A percentile compares a stretch with the other conserved stretches of the same genome.
These are phyloP conservation scores for Catunica adiposa DNA, from an alignment of 2,329 filamentous ascomycete genomes.

Conservation along the genomic window DNA sequence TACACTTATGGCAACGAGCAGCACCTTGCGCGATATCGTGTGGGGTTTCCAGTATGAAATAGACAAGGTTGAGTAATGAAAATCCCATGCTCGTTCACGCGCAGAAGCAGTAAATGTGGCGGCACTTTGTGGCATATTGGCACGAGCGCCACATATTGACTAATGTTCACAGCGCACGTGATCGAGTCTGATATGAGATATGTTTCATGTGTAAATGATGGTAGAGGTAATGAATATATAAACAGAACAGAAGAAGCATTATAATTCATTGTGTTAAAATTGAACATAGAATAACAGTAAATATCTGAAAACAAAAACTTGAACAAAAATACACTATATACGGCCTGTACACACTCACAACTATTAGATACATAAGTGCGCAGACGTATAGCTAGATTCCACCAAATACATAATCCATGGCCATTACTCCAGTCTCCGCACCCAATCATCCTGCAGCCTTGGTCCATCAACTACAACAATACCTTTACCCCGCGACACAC, in stretches of 20 bases:
- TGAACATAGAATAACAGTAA: not conserved
- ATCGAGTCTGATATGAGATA: not conserved
- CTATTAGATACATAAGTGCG: not conserved
- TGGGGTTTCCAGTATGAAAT: not conserved
- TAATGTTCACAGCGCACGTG: not conserved
- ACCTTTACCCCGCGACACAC: constrained; percentile 72
- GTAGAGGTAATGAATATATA: too few species aligned
- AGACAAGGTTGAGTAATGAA: not conserved
- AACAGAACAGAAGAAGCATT: too few species aligned
- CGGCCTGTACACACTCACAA: not conserved
- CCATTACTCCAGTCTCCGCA: constrained; percentile 42
- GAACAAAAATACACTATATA: constrained; percentile 3
- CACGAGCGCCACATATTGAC: not conserved
- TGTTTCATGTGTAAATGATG: too few species aligned
- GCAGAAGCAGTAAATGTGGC: not conserved
- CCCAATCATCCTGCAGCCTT: constrained; percentile 75
- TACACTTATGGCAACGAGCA: not conserved
- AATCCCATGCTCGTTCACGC: not conserved
- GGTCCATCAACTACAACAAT: constrained; percentile 76
- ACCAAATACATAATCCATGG: not conserved
- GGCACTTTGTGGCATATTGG: not conserved
- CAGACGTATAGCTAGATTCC: not conserved
- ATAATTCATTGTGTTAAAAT: not conserved
- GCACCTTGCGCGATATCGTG: not conserved
- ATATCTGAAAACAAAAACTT: not conserved